Evolutionary conservation across 352 stramenopile genomes (phyloP).

Genomic region (Phytophthora sojae): DNA sequence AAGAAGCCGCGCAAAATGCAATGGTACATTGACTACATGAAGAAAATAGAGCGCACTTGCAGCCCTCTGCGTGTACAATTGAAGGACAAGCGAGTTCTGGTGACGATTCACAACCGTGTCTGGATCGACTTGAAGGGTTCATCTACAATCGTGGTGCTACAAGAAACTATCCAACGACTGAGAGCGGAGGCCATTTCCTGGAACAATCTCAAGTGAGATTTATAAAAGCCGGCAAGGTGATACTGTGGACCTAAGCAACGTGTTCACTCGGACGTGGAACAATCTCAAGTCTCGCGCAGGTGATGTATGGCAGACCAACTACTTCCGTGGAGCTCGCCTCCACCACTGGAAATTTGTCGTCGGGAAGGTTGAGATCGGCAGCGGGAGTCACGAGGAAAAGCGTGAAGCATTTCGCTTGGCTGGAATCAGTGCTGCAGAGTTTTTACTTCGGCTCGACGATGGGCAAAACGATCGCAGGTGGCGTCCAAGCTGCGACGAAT

Average conservation of each 20-base stretch:
- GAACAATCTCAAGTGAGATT: conserved; percentile 41
- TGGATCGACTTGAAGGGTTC: conserved; percentile 49
- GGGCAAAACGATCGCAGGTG: conserved; percentile 18
- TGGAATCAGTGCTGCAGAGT: conserved; percentile 37
- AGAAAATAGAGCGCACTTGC: conserved; percentile 45
- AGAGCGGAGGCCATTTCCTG: conserved; percentile 47
- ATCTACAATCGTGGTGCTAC: conserved; percentile 46
- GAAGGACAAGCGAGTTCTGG: conserved; percentile 17
- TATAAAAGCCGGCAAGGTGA: conserved; percentile 15
- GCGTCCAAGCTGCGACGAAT: conserved; percentile 1
- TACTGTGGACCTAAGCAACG: conserved; percentile 26
- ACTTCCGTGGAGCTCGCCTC: conserved; percentile 48
- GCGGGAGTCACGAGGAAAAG: conserved; percentile 56
- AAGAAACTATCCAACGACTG: conserved; percentile 44
- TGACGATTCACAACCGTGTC: conserved; percentile 48
- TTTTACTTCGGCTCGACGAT: conserved; percentile 41
- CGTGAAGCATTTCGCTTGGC: conserved; percentile 50
- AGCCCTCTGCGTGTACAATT: conserved; percentile 36
- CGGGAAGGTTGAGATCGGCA: conserved; percentile 68
- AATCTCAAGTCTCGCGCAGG: conserved; percentile 42
- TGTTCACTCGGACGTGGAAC: conserved; percentile 58
- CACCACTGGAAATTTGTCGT: conserved; percentile 65
- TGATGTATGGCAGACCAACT: conserved; percentile 42
- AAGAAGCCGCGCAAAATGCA: conserved; percentile 66
- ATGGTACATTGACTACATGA: conserved; percentile 63